Evolutionary conservation across 139 green algal genomes (phyloP), one percentile per base, ranked within the genome.

Genomic region (Chlorella sorokiniana): DNA sequence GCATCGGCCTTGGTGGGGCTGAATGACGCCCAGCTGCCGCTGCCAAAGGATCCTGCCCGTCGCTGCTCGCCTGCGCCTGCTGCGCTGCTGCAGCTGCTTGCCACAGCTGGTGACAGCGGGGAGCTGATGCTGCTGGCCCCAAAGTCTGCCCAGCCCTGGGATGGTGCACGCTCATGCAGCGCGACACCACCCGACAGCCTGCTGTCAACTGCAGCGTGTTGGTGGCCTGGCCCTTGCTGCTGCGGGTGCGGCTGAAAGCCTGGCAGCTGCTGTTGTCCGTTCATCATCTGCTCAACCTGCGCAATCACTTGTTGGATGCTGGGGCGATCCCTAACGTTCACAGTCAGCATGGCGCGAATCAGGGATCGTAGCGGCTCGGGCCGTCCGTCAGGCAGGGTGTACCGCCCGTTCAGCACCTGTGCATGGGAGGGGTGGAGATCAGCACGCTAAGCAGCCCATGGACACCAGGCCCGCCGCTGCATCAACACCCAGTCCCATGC

Each of bases 361-460:
- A 86, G 68, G 22, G 51, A 35, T 3, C 52, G 81, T 54, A 85
- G 56, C 41, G 44, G 33, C 31, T 79, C 35, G 23, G 81, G 68
- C 18, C 83, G 54, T 1, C 79, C 73, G 23, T 56, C 35, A 0
- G 93, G 91, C 78, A 96, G 84, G 14, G 76, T 80, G 82, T 89
- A 93, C 31, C 90, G 91, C 5, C 89, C 93, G 75, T 94, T 94
- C 41, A 98, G 71, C 25, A 98, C 87, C 73, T 79, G 52, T 3
- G 8, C 8, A 40, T 18, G n/a, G 42, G 22, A 61, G n/a, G 33
- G 63, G 3, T 42, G 63, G 7, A 44, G 3, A n/a, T 29, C 56
- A 65, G 18, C 29, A 10, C 56, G 16, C 22, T 33, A 6, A 65
- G 56, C 56, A 31, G 29, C 18, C 29, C 16, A 16, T 59, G 56